Percentiles rank a stretch among this genome's conserved stretches.
Evolutionary conservation across 768 basidiomycete genomes (phyloP).

Genomic region (Tulasnella sp.): DNA sequence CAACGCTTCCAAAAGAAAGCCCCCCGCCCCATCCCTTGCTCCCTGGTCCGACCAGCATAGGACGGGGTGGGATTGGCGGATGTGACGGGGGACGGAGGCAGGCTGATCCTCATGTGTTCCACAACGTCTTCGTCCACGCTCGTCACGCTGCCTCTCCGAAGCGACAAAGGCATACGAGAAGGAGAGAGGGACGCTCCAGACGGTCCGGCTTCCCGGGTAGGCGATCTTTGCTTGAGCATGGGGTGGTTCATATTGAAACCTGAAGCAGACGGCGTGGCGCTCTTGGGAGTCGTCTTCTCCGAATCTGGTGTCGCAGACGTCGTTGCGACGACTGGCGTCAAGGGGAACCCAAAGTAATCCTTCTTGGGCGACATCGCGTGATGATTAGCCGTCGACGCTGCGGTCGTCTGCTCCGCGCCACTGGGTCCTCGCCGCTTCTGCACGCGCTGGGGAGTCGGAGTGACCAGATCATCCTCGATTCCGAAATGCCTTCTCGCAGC

Average conservation of each 20-base stretch:
- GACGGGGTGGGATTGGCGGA: background rate
- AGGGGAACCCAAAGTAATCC: constrained; percentile 28
- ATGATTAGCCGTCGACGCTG: too few relatives aligned
- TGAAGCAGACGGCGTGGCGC: background rate
- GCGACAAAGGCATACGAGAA: background rate
- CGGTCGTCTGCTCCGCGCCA: background rate
- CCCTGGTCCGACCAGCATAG: constrained; percentile 1
- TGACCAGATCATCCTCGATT: constrained; percentile 22
- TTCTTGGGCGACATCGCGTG: constrained; percentile 1
- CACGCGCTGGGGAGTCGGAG: constrained; percentile 20
- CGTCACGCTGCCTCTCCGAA: background rate
- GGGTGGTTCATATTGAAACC: background rate
- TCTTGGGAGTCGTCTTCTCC: constrained; percentile 13
- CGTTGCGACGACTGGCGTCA: background rate
- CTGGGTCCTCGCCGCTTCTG: background rate
- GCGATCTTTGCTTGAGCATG: background rate
- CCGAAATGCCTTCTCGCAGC: constrained; percentile 11
- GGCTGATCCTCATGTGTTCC: constrained; percentile 17
- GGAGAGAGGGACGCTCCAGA: background rate
- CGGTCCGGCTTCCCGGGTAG: background rate
- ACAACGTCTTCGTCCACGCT: constrained; percentile 12
- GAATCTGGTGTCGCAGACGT: background rate
- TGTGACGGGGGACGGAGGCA: background rate
- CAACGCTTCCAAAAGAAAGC: constrained; percentile 30
- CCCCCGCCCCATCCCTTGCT: constrained; percentile 30